Percentiles rank a stretch among this genome's conserved stretches.
These are phyloP conservation scores for Torulaspora maleeae DNA, from an alignment of 805 yeast species.

Conservation along the genomic window DNA sequence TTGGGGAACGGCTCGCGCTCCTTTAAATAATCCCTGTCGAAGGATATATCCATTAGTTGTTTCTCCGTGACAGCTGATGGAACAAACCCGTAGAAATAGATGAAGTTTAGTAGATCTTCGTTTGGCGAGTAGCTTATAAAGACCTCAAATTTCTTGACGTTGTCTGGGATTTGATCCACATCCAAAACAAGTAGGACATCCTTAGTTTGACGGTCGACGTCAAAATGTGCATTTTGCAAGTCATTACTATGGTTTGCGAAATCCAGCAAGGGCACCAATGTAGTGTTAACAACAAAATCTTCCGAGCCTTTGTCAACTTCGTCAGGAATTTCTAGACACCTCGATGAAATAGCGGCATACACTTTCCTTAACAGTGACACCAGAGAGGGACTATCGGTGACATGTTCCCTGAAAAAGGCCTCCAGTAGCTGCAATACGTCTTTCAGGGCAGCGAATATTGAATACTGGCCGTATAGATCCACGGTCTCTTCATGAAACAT, in stretches of 20 bases:
- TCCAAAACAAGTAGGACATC: conserved; percentile 43
- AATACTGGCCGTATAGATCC: conserved; percentile 19
- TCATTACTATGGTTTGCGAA: conserved; percentile 57
- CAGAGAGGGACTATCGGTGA: background rate
- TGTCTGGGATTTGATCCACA: conserved; percentile 2
- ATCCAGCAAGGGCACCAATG: conserved; percentile 63
- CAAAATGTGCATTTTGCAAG: conserved; percentile 52
- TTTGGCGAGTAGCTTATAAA: conserved; percentile 43
- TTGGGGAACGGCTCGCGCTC: background rate
- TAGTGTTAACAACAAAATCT: conserved; percentile 46
- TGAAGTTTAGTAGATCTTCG: conserved; percentile 41
- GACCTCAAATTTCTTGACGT: conserved; percentile 33
- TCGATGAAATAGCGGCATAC: conserved; percentile 49
- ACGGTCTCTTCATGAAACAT: conserved; percentile 6
- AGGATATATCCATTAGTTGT: conserved; percentile 17
- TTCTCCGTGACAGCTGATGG: conserved; percentile 30
- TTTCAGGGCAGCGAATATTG: background rate
- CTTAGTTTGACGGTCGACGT: conserved; percentile 43
- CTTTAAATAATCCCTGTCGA: conserved; percentile 19
- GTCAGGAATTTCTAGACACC: conserved; percentile 63
- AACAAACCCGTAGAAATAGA: conserved; percentile 44
- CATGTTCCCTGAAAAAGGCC: conserved; percentile 1
- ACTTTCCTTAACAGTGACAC: conserved; percentile 17
- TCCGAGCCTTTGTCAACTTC: conserved; percentile 27
- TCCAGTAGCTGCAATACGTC: conserved; percentile 1